Evolutionary conservation across 768 basidiomycete species (phyloP), one percentile per base, ranked within the genome.

Genomic region (Tremella fuciformis): DNA sequence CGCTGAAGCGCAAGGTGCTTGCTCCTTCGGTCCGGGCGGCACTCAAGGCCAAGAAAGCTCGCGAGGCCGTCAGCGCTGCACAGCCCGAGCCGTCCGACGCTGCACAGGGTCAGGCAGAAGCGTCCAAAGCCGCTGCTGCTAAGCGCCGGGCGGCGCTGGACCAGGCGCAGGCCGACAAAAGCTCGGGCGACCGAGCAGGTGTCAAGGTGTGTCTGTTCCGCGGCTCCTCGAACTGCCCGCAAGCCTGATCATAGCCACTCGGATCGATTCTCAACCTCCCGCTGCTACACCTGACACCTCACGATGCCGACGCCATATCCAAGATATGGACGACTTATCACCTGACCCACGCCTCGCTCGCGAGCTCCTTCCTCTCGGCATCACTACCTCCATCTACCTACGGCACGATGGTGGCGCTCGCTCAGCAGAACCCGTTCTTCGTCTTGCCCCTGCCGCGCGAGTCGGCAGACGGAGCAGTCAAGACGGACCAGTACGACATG

Each of bases 251-350:
- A 18, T 67, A 97, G 94, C 86, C 91, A 9, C 81, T 98, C 19
- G 83, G 85, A 2, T 84, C 82, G 8, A 86, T 96, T 60, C 79
- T 97, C 65, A 91, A 96, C 75, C 74, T 93, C 13, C 79, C 84
- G 18, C 83, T 84, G 53, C 77, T 93, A 21, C 68, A 88, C 57
- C 79, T 83, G 22, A 82, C 82, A 9, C 83, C 87, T 0, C 88
- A 90, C 73, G 85, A 87, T 1, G 55, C 84, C 4, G 82, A 83
- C 9, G 88, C 89, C 71, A 82, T 99, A 66, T 83, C 86, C 2
- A 82, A 86, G 0, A 81, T 97, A 0, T 98, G 94, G 94, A 88
- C 84, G 2, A 83, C 88, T 0, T 97, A 93, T 70, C 93, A 98
- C 73, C 82, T 84, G 13, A 84, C 88, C 3, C 85, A 88, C 26